A percentile compares a stretch with the other conserved stretches of the same genome.
Evolutionary conservation across 2,329 filamentous ascomycete species (phyloP).

Genomic region (Aspergillus nomiae): DNA sequence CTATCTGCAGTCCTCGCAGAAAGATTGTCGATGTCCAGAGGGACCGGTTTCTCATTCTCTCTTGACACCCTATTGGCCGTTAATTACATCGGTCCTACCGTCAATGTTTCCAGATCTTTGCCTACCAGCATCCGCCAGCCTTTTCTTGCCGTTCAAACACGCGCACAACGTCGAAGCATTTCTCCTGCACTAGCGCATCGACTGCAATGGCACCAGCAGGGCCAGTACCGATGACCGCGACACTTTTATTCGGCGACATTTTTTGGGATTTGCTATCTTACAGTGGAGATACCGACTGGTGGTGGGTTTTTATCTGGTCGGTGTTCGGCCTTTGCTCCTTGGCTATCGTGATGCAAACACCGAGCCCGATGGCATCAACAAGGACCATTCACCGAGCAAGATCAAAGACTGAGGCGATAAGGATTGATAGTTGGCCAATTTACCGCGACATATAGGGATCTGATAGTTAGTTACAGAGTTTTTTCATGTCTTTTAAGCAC

Average conservation of each 20-base stretch:
- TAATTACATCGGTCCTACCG: not conserved
- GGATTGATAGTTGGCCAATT: too few species aligned
- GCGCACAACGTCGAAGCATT: slow-evolving; percentile 59
- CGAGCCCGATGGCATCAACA: slow-evolving; percentile 15
- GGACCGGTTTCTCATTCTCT: slow-evolving; percentile 38
- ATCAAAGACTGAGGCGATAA: not conserved
- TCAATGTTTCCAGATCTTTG: not conserved
- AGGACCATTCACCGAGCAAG: slow-evolving; percentile 1
- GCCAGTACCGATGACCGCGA: slow-evolving; percentile 64
- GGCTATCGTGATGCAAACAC: slow-evolving; percentile 10
- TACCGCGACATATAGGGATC: not conserved
- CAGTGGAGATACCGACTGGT: not conserved
- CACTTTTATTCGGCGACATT: slow-evolving; percentile 34
- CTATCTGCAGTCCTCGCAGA: slow-evolving; percentile 54
- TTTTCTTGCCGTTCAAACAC: slow-evolving; percentile 64
- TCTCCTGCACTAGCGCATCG: slow-evolving; percentile 62
- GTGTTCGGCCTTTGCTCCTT: not conserved
- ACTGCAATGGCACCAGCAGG: slow-evolving; percentile 63
- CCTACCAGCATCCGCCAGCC: slow-evolving; percentile 64
- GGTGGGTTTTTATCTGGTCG: not conserved
- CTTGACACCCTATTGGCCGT: slow-evolving; percentile 32
- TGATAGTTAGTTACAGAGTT: too few species aligned
- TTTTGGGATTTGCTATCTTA: not conserved
- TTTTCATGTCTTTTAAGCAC: not conserved
- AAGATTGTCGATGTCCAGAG: slow-evolving; percentile 51